These are phyloP conservation scores for Auriculariales sp. DNA, from an alignment of 768 basidiomycete genomes.

Conservation along the genomic window DNA sequence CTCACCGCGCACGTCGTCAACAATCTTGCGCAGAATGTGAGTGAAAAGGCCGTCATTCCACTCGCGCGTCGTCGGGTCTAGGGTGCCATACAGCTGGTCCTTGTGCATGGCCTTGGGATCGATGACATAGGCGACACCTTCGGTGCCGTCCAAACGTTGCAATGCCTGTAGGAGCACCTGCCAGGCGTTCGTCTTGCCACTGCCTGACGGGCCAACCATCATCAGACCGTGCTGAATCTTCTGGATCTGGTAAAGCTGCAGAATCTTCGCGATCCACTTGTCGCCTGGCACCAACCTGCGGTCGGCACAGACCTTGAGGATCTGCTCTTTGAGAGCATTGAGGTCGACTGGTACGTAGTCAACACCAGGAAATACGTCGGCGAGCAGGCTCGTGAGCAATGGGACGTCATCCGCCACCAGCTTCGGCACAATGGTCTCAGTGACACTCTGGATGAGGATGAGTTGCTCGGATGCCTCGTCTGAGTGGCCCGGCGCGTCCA, in stretches of 20 bases:
- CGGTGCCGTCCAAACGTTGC: constrained; percentile 79
- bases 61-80: constrained; percentile 93
- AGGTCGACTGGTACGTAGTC: constrained; percentile 84
- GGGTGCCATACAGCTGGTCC: constrained; percentile 90
- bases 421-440: constrained; percentile 97
- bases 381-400: constrained; percentile 78
- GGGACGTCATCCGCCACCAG: constrained; percentile 95
- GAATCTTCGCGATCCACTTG: constrained; percentile 85
- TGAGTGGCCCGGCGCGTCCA: constrained; percentile 35
- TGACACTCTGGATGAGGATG: constrained; percentile 94
- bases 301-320: constrained; percentile 75
- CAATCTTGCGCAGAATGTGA: constrained; percentile 91
- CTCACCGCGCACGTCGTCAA: constrained; percentile 96
- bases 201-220: constrained; percentile 99
- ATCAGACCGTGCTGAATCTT: constrained; percentile 99
- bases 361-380: constrained; percentile 95
- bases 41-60: constrained; percentile 99
- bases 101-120: constrained; percentile 99
- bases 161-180: constrained; percentile 82
- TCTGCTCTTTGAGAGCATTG: constrained; percentile 70
- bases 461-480: constrained; percentile 80
- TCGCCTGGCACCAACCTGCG: constrained; percentile 76
- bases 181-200: constrained; percentile 96
- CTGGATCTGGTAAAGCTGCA: constrained; percentile 97
- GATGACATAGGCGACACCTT: constrained; percentile 91